Evolutionary conservation across 2,329 filamentous ascomycete genomes (phyloP).

Genomic region (Trichocomaceae sp.): DNA sequence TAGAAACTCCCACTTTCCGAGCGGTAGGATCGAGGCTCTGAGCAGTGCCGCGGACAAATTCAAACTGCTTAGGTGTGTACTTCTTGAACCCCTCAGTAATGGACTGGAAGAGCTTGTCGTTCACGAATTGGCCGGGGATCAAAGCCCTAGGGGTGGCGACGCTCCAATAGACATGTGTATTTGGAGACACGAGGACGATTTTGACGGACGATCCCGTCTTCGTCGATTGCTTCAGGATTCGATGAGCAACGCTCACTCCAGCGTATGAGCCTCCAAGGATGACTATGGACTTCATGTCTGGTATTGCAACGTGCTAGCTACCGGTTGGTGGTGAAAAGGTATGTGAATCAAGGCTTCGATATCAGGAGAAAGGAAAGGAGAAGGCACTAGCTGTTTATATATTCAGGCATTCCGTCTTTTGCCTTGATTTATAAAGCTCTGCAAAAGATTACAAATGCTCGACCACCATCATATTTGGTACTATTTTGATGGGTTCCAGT

Average conservation of each 20-base stretch:
- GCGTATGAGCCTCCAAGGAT: slow-evolving; percentile 9
- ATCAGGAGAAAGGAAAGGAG: background rate
- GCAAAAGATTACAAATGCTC: background rate
- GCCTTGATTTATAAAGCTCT: background rate
- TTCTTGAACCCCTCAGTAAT: slow-evolving; percentile 6
- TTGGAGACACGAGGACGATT: slow-evolving; percentile 8
- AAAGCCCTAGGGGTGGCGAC: slow-evolving; percentile 8
- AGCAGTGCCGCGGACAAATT: slow-evolving; percentile 5
- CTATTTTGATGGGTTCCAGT: too few relatives aligned
- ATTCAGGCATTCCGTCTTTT: background rate
- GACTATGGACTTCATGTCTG: slow-evolving; percentile 8
- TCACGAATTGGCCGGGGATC: background rate
- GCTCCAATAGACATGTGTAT: slow-evolving; percentile 10
- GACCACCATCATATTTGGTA: background rate
- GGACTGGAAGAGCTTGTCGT: slow-evolving; percentile 4
- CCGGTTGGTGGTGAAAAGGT: background rate
- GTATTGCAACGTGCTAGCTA: background rate
- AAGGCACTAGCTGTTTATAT: background rate
- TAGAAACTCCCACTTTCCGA: slow-evolving; percentile 6
- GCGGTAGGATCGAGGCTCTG: background rate
- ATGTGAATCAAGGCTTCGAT: background rate
- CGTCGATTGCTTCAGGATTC: slow-evolving; percentile 9
- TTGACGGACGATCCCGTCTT: slow-evolving; percentile 2
- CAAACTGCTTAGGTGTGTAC: slow-evolving; percentile 7
- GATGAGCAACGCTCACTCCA: slow-evolving; percentile 3